Conservation (phyloP, 2,329 filamentous ascomycete species). For the Orbilia brochopaga region DNA sequence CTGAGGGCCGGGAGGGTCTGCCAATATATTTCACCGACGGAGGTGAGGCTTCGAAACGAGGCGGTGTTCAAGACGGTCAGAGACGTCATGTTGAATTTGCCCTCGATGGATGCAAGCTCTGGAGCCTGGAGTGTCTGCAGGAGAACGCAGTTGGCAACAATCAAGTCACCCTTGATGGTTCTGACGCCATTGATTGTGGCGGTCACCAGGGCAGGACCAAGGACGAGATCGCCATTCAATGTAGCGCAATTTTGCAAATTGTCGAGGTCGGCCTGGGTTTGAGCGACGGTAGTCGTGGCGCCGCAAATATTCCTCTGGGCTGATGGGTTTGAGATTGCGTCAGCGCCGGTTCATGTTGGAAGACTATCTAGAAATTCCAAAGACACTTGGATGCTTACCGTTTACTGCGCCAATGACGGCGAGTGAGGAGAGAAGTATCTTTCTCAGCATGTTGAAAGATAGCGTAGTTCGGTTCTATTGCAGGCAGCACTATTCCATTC, state of each 20-base stretch:
- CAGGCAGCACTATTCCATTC: too few relatives aligned
- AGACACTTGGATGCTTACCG: conserved; percentile 17
- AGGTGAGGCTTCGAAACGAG: conserved; percentile 69
- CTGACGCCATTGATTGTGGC: conserved; percentile 69
- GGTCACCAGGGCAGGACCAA: conserved; percentile 65
- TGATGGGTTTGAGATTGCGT: background rate
- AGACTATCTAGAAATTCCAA: background rate
- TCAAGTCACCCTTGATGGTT: conserved; percentile 66
- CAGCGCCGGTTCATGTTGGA: background rate
- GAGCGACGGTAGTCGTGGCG: conserved; percentile 28
- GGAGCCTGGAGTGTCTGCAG: conserved; percentile 64
- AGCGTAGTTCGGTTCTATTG: conserved; percentile 26
- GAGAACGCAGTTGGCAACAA: conserved; percentile 66
- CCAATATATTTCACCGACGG: conserved; percentile 73
- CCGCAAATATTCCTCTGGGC: conserved; percentile 35
- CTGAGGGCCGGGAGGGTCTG: conserved; percentile 72
- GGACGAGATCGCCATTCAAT: conserved; percentile 71
- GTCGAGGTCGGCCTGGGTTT: conserved; percentile 55
- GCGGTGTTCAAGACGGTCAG: conserved; percentile 73
- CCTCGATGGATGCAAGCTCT: conserved; percentile 70
- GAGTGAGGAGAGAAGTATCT: conserved; percentile 36
- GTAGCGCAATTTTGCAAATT: conserved; percentile 66
- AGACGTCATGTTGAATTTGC: conserved; percentile 72
- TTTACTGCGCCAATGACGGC: conserved; percentile 32
- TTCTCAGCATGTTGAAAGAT: conserved; percentile 42